Evolutionary conservation across 2,329 filamentous ascomycete species (phyloP), one percentile per base, ranked within the genome.

Genomic region (Penicillium sp.): DNA sequence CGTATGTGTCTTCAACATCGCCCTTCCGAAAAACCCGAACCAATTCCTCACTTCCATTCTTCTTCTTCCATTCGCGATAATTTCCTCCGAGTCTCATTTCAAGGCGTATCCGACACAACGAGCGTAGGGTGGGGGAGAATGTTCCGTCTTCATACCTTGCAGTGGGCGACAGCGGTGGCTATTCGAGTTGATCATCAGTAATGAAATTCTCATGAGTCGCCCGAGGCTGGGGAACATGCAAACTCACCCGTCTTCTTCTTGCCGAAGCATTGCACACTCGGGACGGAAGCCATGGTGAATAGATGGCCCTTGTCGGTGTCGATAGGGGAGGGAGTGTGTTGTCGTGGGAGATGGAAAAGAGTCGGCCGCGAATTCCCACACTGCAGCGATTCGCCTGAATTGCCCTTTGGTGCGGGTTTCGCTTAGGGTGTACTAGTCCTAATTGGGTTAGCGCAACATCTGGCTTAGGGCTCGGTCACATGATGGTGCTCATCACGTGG

Each of bases 211-310:
- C 43, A 46, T 34, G 18, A 46, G 56, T 40, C 55, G 55, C 44
- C 14, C 36, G 13, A 32, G 18, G 4, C 24, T 16, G 9, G 28
- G 32, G 23, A 49, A 43, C 36, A 41, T 45, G 44, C 44, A 44
- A 51, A 60, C 70, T 59, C 68, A 77, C 74, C 75, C 72, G 84
- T 89, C 82, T 87, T 89, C 83, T 90, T 90, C 86, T 96, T 96
- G 85, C 90, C 90, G 87, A 97, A 96, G 87, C 89, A 95, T 84
- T 95, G 89, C 69, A 89, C 86, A 76, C 82, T 86, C 78, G 87
- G 85, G 67, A 80, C 78, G 69, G 84, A 78, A 75, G 86, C 85
- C 84, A 89, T 88, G 75, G 71, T 87, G 78, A 56, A 57, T 61
- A 55, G 52, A 68, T 69, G 66, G 66, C 64, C 61, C 61, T 67